Percentiles rank a stretch among this genome's conserved stretches.
Evolutionary conservation across 768 basidiomycete genomes (phyloP).

Genomic region (Clitopilus passeckerianus): DNA sequence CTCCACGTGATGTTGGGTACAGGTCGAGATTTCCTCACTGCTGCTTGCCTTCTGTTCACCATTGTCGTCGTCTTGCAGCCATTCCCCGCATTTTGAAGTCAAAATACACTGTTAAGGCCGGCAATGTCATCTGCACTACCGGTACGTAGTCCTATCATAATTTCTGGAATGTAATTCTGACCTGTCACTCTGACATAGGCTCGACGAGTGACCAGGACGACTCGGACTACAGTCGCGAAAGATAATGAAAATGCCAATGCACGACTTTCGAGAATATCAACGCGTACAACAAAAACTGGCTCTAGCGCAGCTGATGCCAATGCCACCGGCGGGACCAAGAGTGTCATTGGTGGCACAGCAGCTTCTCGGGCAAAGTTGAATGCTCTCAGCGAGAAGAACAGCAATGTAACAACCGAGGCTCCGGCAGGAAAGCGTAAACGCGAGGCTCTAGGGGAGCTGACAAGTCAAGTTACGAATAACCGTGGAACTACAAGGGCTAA

Average conservation of each 20-base stretch:
- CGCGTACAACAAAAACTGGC: slow-evolving; percentile 53
- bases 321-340: slow-evolving; percentile 34
- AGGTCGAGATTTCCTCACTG: slow-evolving; percentile 15
- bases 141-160: slow-evolving; percentile 23
- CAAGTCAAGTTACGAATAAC: slow-evolving; percentile 43
- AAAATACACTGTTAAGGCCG: slow-evolving; percentile 17
- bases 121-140: slow-evolving; percentile 44
- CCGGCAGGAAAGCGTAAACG: slow-evolving; percentile 72
- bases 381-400: slow-evolving; percentile 29
- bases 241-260: slow-evolving; percentile 75
- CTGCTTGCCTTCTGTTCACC: slow-evolving; percentile 15
- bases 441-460: slow-evolving; percentile 74
- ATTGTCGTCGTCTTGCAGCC: slow-evolving; percentile 15
- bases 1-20: slow-evolving; percentile 40
- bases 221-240: slow-evolving; percentile 43
- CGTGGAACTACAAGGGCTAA: slow-evolving; percentile 33
- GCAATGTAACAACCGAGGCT: slow-evolving; percentile 25
- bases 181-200: slow-evolving; percentile 36
- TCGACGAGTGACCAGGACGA: slow-evolving; percentile 61
- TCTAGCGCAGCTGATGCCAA: slow-evolving; percentile 36
- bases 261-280: slow-evolving; percentile 52
- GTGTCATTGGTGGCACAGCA: slow-evolving; percentile 43
- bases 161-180: slow-evolving; percentile 3
- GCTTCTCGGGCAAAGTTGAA: slow-evolving; percentile 49
- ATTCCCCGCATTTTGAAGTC: slow-evolving; percentile 12